These are phyloP conservation scores for Aspergillus costaricaensis DNA, from an alignment of 2,329 filamentous ascomycete species.

Conservation along the genomic window DNA sequence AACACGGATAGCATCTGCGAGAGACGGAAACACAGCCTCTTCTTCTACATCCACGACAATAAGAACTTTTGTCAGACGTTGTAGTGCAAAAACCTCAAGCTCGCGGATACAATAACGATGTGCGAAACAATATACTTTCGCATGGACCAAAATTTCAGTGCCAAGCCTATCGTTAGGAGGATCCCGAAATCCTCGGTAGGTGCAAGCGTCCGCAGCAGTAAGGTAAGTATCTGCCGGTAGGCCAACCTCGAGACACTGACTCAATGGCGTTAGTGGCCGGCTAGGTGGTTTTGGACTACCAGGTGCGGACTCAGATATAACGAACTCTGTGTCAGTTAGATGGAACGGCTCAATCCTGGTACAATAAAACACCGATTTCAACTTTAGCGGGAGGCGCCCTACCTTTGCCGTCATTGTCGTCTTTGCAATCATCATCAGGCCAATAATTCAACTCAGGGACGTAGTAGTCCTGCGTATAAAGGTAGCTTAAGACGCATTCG, in stretches of 20 bases:
- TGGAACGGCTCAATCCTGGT: too few relatives aligned
- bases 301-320: not conserved
- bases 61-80: not conserved
- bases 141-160: not conserved
- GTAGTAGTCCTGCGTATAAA: not conserved
- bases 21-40: not conserved
- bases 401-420: not conserved
- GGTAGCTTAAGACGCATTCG: not conserved
- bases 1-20: not conserved
- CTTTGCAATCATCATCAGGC: not conserved
- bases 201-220: not conserved
- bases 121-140: not conserved
- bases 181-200: not conserved
- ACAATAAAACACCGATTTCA: accelerated
- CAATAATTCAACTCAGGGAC: not conserved
- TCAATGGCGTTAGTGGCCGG: not conserved
- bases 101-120: not conserved
- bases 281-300: not conserved
- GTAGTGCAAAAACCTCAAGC: not conserved
- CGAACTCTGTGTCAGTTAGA: too few relatives aligned
- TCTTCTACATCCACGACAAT: accelerated
- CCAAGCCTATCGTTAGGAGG: not conserved
- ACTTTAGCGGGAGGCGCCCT: not conserved
- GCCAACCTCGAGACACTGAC: not conserved
- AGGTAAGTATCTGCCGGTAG: not conserved